These are phyloP conservation scores for Umbelopsis sp. DNA, from an alignment of 192 early-diverging fungal genomes.

Conservation along the genomic window DNA sequence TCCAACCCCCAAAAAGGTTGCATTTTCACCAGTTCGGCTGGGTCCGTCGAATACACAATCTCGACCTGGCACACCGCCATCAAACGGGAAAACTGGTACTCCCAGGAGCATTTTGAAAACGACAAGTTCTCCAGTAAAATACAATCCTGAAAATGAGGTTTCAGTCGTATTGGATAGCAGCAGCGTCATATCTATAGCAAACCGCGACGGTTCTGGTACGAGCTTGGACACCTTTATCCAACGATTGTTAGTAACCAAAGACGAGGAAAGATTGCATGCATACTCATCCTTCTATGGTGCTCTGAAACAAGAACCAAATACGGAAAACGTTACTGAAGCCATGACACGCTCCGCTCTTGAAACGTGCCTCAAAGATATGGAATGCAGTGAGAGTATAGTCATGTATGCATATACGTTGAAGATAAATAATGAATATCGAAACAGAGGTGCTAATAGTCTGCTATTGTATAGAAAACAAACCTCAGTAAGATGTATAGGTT, in stretches of 20 bases:
- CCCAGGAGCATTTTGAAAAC: constrained; percentile 3
- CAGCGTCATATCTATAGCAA: not conserved
- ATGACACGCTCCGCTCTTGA: not conserved
- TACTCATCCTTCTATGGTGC: not conserved
- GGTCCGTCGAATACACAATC: not conserved
- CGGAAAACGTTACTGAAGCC: not conserved
- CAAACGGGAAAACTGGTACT: not conserved
- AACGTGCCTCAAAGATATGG: not conserved
- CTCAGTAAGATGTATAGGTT: not conserved
- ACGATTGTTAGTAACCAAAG: not conserved
- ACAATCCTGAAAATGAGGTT: not conserved
- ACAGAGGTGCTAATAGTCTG: not conserved
- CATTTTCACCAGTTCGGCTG: constrained; percentile 5
- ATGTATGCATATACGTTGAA: not conserved
- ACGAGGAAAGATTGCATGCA: not conserved
- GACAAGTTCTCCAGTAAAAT: not conserved
- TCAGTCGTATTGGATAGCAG: constrained; percentile 4
- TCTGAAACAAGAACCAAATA: not conserved
- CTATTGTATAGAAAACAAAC: not conserved
- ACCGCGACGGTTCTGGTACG: too few species aligned
- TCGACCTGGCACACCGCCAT: not conserved
- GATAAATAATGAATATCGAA: not conserved
- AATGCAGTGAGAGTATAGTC: not conserved
- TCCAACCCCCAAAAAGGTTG: constrained; percentile 1
- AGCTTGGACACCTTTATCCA: not conserved